phyloP scores from a whole-genome alignment of 2,329 filamentous ascomycete species.

The Scedosporium dehoogii region DNA sequence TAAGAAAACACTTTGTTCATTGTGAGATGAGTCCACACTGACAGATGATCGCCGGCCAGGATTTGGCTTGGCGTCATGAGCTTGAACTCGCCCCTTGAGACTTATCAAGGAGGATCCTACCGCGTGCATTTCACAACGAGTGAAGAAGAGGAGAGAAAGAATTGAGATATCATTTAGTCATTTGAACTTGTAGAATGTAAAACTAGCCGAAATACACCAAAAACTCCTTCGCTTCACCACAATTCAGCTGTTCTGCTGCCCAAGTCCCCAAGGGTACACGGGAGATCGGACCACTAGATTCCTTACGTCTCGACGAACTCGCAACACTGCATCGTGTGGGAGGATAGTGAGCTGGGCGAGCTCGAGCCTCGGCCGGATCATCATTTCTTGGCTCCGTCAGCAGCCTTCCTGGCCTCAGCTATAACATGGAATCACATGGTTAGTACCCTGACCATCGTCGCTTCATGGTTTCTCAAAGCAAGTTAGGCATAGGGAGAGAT shows the following conservation, averaged over 20 bases:
- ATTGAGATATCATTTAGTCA: not conserved
- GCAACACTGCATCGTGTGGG: not conserved
- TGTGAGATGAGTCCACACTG: not conserved
- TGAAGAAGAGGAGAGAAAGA: not conserved
- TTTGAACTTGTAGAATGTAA: not conserved
- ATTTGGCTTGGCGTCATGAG: not conserved
- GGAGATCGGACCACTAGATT: not conserved
- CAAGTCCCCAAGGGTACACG: not conserved
- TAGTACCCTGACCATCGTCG: not conserved
- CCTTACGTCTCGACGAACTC: not conserved
- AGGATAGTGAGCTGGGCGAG: not conserved
- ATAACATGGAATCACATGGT: not conserved
- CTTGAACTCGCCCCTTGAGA: not conserved
- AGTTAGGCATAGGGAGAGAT: not conserved
- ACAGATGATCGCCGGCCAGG: not conserved
- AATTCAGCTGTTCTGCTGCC: not conserved
- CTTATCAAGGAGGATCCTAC: not conserved
- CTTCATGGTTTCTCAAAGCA: not conserved
- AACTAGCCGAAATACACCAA: not conserved
- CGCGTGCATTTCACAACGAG: not conserved
- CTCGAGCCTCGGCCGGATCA: not conserved
- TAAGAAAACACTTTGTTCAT: not conserved
- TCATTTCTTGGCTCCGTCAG: conserved; percentile 16
- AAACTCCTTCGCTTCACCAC: conserved; percentile 17
- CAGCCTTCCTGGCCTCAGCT: conserved; percentile 44